phyloP scores from a whole-genome alignment of 805 yeast genomes.

The Pichia occidentalis region DNA sequence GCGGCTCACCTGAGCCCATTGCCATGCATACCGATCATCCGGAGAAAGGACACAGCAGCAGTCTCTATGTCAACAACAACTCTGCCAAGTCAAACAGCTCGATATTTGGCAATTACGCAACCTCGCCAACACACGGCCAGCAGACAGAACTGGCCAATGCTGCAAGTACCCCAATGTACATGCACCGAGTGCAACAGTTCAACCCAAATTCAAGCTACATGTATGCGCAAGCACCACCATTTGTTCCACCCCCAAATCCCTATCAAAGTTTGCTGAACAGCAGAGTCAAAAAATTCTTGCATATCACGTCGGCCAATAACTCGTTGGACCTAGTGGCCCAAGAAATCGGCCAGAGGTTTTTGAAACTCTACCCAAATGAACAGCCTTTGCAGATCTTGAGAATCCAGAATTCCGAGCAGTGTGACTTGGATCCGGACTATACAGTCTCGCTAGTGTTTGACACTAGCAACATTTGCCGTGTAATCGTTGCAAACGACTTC shows the following conservation, averaged over 20 bases:
- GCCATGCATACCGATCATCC: too few species aligned
- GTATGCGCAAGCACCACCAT: constrained; percentile 17
- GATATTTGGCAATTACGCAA: too few species aligned
- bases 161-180: constrained; percentile 6
- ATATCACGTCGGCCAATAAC: constrained; percentile 46
- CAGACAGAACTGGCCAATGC: constrained; percentile 2
- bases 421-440: constrained; percentile 79
- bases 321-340: constrained; percentile 43
- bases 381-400: constrained; percentile 48
- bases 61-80: too few species aligned
- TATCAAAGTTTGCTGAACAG: too few species aligned
- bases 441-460: constrained; percentile 58
- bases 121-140: too few species aligned
- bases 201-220: constrained; percentile 7
- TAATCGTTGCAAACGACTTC: constrained; percentile 37
- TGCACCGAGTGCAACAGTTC: neutral
- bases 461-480: constrained; percentile 40
- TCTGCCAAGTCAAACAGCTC: too few species aligned
- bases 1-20: too few species aligned
- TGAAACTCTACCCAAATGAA: constrained; percentile 59
- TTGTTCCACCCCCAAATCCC: neutral
- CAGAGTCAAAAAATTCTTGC: constrained; percentile 46
- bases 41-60: too few species aligned
- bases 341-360: constrained; percentile 50
- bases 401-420: constrained; percentile 59